Evolutionary conservation across 768 basidiomycete genomes (phyloP), one percentile per base, ranked within the genome.

Genomic region (Phlegmacium glaucopus): DNA sequence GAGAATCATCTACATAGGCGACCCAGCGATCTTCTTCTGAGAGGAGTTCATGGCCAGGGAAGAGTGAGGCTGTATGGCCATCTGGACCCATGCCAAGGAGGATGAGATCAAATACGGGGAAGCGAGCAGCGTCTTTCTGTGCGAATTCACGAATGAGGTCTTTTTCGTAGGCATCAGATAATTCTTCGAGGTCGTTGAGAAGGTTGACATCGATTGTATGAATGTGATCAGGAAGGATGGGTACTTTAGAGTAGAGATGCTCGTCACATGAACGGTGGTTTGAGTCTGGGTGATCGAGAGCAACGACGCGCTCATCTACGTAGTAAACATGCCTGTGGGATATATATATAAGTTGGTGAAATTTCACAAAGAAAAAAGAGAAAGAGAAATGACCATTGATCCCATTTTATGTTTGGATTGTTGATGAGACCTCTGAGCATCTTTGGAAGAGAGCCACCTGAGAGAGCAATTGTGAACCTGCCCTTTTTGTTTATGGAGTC

Each of bases 11-110:
- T 59, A 99, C 73, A 66, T 83, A 87, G 1, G 94, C 95, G 17
- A 99, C 90, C 96, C 96, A 99, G 50, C 90, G 80, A 65, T 92
- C 91, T 42, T 76, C 79, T 69, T 96, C 95, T n/a, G 69, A 51
- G 41, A 99, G 78, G 32, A 97, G 78, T 17, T 70, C 66, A 62
- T 98, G 95, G n/a, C 78, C 88, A 8, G 96, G 96, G 81, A 99
- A 99, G 56, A 99, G 84, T 6, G 90, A 94, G 51, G 88, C 93
- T 35, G 95, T 98, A 74, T 99, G 96, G n/a, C 95, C 95, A 64
- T 97, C 96, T 5, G 90, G 90, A 26, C 96, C 96, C 79, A 94
- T 85, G 41, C 96, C 96, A 43, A 99, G 85, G 37, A 99, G 82
- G 70, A 98, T 88, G 63, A 99, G 82, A 64, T 99, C 96, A 66